Percentiles rank a stretch among this genome's conserved stretches.
These are phyloP conservation scores for Astrocystis sublimbata DNA, from an alignment of 495 filamentous ascomycete species.

Conservation along the genomic window DNA sequence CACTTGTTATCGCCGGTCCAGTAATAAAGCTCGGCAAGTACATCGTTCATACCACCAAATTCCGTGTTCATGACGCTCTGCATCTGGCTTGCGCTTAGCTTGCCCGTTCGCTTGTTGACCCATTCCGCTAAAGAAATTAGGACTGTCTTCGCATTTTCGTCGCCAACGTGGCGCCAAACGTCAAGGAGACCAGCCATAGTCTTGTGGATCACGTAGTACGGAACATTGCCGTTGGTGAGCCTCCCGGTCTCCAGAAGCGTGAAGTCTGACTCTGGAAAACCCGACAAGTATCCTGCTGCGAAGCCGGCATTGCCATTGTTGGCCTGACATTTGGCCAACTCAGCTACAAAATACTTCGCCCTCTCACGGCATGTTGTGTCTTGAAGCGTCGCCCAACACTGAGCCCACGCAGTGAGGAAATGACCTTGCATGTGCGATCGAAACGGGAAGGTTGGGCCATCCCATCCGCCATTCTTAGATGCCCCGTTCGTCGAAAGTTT, in stretches of 20 bases:
- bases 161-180: slow-evolving; percentile 36
- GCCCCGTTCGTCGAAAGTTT: slow-evolving; percentile 35
- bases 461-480: slow-evolving; percentile 38
- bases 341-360: slow-evolving; percentile 36
- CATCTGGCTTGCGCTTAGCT: slow-evolving; percentile 36
- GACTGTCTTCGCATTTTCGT: slow-evolving; percentile 32
- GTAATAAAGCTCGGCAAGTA: slow-evolving; percentile 36
- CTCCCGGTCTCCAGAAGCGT: slow-evolving; percentile 29
- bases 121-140: slow-evolving; percentile 36
- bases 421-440: slow-evolving; percentile 42
- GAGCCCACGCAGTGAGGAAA: slow-evolving; percentile 37
- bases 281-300: slow-evolving; percentile 34
- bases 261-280: slow-evolving; percentile 43
- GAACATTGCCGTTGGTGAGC: slow-evolving; percentile 30
- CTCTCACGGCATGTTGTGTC: slow-evolving; percentile 34
- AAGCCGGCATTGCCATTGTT: slow-evolving; percentile 38
- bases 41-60: slow-evolving; percentile 44
- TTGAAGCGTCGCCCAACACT: slow-evolving; percentile 29
- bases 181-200: slow-evolving; percentile 36
- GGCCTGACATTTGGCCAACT: slow-evolving; percentile 39
- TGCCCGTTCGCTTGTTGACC: slow-evolving; percentile 38
- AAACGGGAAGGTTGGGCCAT: slow-evolving; percentile 42
- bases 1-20: slow-evolving; percentile 34
- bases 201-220: slow-evolving; percentile 35
- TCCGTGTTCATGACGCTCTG: slow-evolving; percentile 39